These are phyloP conservation scores for Colletotrichum endophyticum DNA, from an alignment of 2,329 filamentous ascomycete genomes.

Conservation along the genomic window DNA sequence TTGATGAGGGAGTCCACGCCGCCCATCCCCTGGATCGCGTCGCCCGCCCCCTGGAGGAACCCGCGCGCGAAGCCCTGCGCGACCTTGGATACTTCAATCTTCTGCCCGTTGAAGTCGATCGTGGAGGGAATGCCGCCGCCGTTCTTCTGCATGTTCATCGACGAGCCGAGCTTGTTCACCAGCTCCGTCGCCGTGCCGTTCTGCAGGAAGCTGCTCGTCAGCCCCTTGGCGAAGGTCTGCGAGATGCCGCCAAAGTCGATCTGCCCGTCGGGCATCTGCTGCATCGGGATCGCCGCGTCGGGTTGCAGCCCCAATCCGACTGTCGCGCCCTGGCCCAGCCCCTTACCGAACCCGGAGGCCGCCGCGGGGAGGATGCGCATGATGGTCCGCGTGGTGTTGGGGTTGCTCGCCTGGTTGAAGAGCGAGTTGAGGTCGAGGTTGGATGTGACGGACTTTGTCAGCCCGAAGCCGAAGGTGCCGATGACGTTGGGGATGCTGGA, in stretches of 20 bases:
- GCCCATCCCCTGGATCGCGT: constrained; percentile 35
- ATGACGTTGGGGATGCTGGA: constrained; percentile 24
- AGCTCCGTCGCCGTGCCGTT: constrained; percentile 34
- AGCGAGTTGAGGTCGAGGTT: constrained; percentile 26
- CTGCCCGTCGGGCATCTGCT: constrained; percentile 23
- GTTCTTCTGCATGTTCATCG: neutral
- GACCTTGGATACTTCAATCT: constrained; percentile 28
- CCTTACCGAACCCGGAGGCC: constrained; percentile 31
- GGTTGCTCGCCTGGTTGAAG: constrained; percentile 19
- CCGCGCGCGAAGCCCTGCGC: constrained; percentile 39
- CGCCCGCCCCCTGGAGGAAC: constrained; percentile 36
- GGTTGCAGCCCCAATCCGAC: constrained; percentile 33
- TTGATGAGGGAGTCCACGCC: constrained; percentile 34
- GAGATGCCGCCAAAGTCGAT: constrained; percentile 27
- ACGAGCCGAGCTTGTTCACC: constrained; percentile 8
- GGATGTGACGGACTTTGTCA: constrained; percentile 27
- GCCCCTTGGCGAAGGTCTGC: constrained; percentile 28
- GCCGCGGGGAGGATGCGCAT: constrained; percentile 26
- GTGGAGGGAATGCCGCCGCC: constrained; percentile 20
- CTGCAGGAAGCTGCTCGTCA: constrained; percentile 34
- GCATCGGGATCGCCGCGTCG: constrained; percentile 21
- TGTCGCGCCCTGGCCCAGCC: constrained; percentile 27
- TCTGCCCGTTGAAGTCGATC: constrained; percentile 14
- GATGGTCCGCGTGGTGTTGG: constrained; percentile 11
- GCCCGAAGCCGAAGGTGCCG: constrained; percentile 31